These are phyloP conservation scores for Botryotinia globosa DNA, from an alignment of 2,329 filamentous ascomycete species.

Conservation along the genomic window DNA sequence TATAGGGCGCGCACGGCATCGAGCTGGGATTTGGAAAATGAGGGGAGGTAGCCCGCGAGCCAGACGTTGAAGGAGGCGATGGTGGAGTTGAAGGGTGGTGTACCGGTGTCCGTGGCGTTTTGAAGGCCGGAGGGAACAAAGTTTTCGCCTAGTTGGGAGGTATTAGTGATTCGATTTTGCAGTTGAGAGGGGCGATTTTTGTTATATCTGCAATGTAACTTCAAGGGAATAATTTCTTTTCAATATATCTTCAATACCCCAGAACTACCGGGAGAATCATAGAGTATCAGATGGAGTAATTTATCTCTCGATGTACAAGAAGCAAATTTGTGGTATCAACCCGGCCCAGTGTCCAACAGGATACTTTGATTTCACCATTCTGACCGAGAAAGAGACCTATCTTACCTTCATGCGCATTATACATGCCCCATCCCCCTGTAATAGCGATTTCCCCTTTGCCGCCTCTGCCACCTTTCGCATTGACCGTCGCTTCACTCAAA, in stretches of 20 bases:
- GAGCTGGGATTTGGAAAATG: slow-evolving; percentile 43
- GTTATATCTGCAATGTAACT: background rate
- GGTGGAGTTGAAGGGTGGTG: slow-evolving; percentile 50
- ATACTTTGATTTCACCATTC: background rate
- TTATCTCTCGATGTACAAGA: background rate
- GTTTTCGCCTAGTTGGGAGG: slow-evolving; percentile 48
- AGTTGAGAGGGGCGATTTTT: background rate
- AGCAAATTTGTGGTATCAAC: background rate
- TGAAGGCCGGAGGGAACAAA: slow-evolving; percentile 54
- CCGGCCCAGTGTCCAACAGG: background rate
- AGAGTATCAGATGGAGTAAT: too few species aligned
- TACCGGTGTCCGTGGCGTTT: slow-evolving; percentile 36
- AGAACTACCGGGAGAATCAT: background rate
- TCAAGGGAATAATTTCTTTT: background rate
- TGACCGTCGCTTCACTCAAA: slow-evolving; percentile 45
- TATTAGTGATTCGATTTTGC: background rate
- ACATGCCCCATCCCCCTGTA: slow-evolving; percentile 51
- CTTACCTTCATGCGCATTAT: slow-evolving; percentile 55
- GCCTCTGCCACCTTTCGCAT: background rate
- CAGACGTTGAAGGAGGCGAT: slow-evolving; percentile 49
- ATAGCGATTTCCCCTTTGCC: slow-evolving; percentile 43
- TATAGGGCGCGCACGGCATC: slow-evolving; percentile 46
- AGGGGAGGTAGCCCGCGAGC: slow-evolving; percentile 54
- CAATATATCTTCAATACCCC: background rate
- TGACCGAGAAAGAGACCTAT: background rate